Evolutionary conservation across 768 basidiomycete genomes (phyloP), one percentile per base, ranked within the genome.

Genomic region (Austroboletus festivus): DNA sequence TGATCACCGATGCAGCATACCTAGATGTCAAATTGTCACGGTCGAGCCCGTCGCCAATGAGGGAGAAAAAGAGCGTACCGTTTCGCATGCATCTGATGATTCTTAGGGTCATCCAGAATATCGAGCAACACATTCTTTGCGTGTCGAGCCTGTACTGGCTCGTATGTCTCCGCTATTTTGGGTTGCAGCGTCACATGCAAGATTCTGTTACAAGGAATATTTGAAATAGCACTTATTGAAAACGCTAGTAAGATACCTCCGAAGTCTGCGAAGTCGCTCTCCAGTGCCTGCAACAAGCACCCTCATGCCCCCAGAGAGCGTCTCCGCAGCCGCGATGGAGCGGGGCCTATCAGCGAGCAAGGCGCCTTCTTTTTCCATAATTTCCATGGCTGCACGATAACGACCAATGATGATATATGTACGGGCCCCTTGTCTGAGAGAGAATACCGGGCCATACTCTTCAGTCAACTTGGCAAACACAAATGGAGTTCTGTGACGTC

Each of bases 361-460:
- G 0, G 58, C 61, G 0, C 71, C 70, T 34, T 71, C 64, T 46
- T 71, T 74, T 47, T 69, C 66, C 65, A 74, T 63, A 40, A 74
- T 70, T 11, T 74, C 73, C 21, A 64, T 49, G 1, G 69, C 73
- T 5, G 70, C 71, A 58, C 35, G 50, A 37, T 65, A 46, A 42
- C 63, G 58, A 1, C 62, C 64, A 9, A 65, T 59, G 12, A 65
- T 19, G 1, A 65, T 46, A 11, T 53, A 59, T 3, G 48, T 10
- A 2, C 38, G 37, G 11, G 33, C 5, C 1, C 83, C 81, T 53
- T 78, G 76, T 5, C 73, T 70, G 1, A 84, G 59, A 0, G 77
- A 73, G 52, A 82, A 81, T 0, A 85, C 71, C 0, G 83, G 81
- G 0, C 83, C 83, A 54, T 83, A 83, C 50, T 73, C 56, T 55